A percentile compares a stretch with the other conserved stretches of the same genome.
phyloP scores from a whole-genome alignment of 2,329 filamentous ascomycete species.

The Colletotrichum cereale region DNA sequence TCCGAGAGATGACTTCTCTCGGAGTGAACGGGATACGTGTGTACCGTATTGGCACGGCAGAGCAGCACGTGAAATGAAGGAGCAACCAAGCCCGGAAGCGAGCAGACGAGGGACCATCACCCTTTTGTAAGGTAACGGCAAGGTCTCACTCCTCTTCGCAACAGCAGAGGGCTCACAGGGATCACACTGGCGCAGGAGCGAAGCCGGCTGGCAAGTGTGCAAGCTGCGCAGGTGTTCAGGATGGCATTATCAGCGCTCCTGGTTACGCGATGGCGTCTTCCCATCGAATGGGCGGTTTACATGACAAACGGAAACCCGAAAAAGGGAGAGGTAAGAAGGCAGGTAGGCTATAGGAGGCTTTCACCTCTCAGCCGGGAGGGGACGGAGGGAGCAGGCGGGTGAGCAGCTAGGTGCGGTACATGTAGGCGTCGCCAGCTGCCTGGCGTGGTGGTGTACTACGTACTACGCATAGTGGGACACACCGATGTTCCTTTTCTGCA shows the following conservation, averaged over 20 bases:
- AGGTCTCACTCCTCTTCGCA: not conserved
- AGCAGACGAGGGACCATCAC: not conserved
- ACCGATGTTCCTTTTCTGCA: not conserved
- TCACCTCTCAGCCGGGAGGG: not conserved
- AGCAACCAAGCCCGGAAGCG: not conserved
- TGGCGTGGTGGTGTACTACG: too few relatives aligned
- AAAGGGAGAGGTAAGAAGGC: not conserved
- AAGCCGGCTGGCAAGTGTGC: not conserved
- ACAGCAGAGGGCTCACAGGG: not conserved
- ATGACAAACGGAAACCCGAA: conserved; percentile 39
- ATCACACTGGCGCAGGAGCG: not conserved
- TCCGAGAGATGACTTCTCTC: not conserved
- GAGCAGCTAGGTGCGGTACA: not conserved
- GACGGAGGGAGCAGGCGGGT: not conserved
- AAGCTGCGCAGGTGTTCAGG: not conserved
- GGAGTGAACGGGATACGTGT: not conserved
- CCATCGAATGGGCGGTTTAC: conserved; percentile 39
- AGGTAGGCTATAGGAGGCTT: not conserved
- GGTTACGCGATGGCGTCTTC: conserved; percentile 37
- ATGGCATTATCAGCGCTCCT: conserved; percentile 38
- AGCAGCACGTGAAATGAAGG: not conserved
- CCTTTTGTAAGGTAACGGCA: not conserved
- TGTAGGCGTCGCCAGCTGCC: not conserved
- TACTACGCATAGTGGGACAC: not conserved
- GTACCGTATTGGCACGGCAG: not conserved